phyloP scores from a whole-genome alignment of 2,329 filamentous ascomycete species.

The Penicillium sp. region DNA sequence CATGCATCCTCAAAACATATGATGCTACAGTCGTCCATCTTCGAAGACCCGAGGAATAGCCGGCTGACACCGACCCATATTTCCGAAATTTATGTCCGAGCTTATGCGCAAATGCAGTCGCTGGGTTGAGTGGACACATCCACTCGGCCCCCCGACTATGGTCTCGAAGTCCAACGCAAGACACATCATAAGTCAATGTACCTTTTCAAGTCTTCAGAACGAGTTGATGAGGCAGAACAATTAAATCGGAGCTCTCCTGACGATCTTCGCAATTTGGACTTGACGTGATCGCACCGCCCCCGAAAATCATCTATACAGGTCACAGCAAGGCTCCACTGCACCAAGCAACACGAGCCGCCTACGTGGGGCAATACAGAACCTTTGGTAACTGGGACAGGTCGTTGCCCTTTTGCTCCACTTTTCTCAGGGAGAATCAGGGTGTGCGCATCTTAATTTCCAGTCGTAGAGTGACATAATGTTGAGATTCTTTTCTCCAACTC shows the following conservation, averaged over 20 bases:
- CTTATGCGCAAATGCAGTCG: not conserved
- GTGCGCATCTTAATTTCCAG: not conserved
- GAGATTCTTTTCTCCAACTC: not conserved
- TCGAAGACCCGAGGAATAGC: not conserved
- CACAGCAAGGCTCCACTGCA: not conserved
- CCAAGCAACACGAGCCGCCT: not conserved
- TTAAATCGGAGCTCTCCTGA: not conserved
- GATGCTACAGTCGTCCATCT: not conserved
- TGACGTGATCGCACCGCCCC: not conserved
- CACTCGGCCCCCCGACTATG: not conserved
- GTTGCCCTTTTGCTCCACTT: not conserved
- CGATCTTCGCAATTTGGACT: not conserved
- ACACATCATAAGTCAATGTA: not conserved
- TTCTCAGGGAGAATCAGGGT: not conserved
- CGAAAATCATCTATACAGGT: not conserved
- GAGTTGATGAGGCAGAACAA: not conserved
- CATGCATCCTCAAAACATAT: not conserved
- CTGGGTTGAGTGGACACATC: not conserved
- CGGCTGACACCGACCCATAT: not conserved
- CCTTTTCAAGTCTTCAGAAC: not conserved
- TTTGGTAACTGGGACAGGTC: not conserved
- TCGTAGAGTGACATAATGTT: not conserved
- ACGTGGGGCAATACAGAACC: not conserved
- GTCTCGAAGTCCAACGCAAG: not conserved
- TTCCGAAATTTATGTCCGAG: not conserved